These are phyloP conservation scores for Emergomyces africanus DNA, from an alignment of 2,329 filamentous ascomycete species.

Conservation along the genomic window DNA sequence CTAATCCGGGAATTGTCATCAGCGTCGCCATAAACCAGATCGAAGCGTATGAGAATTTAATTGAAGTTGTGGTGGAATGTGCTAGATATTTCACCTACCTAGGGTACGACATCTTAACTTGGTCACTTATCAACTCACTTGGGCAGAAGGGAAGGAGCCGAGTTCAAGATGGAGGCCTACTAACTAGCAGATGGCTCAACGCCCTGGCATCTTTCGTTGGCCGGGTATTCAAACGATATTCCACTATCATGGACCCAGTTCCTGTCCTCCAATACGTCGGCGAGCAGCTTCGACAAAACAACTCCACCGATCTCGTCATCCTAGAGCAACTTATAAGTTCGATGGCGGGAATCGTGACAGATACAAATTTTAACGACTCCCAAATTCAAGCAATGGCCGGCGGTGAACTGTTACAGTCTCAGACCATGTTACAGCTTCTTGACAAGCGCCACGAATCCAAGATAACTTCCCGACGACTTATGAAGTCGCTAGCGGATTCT, in stretches of 20 bases:
- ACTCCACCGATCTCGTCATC: constrained; percentile 82
- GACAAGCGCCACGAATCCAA: constrained; percentile 69
- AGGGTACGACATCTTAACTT: constrained; percentile 85
- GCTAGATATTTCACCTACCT: constrained; percentile 86
- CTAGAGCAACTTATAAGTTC: constrained; percentile 78
- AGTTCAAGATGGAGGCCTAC: constrained; percentile 52
- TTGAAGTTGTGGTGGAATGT: constrained; percentile 88
- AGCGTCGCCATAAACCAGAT: constrained; percentile 79
- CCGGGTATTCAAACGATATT: constrained; percentile 76
- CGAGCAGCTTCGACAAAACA: constrained; percentile 66
- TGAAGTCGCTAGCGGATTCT: constrained; percentile 65
- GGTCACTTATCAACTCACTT: constrained; percentile 70
- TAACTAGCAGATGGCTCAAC: constrained; percentile 85
- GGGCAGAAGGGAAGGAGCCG: constrained; percentile 45
- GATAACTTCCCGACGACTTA: constrained; percentile 63
- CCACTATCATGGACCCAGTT: constrained; percentile 59
- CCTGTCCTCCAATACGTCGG: constrained; percentile 86
- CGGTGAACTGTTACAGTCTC: constrained; percentile 63
- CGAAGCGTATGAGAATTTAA: constrained; percentile 88
- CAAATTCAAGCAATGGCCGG: constrained; percentile 84
- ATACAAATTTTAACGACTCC: constrained; percentile 74
- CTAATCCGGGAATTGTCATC: constrained; percentile 85
- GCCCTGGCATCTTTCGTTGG: constrained; percentile 85
- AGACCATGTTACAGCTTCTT: constrained; percentile 65
- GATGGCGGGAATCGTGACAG: constrained; percentile 87